phyloP scores from a whole-genome alignment of 2,329 filamentous ascomycete genomes.

The Coniochaeta sp. region DNA sequence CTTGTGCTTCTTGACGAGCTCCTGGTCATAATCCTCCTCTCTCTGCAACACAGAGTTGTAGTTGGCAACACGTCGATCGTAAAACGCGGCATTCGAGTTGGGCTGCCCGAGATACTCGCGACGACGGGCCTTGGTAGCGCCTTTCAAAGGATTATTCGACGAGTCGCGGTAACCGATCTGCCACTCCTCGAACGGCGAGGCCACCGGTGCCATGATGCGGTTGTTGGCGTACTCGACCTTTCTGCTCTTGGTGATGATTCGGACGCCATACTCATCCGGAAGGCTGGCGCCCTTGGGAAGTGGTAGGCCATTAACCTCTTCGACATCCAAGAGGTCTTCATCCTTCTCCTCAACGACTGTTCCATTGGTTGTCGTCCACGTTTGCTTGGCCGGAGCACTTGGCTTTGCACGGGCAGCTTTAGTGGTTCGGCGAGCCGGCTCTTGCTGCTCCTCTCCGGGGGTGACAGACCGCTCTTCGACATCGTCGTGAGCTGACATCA shows the following conservation, averaged over 20 bases:
- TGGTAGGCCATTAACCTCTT: slow-evolving; percentile 9
- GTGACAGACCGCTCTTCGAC: slow-evolving; percentile 17
- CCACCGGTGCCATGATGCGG: slow-evolving; percentile 43
- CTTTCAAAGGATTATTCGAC: slow-evolving; percentile 45
- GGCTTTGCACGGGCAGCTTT: slow-evolving; percentile 11
- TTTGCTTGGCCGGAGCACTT: neutral
- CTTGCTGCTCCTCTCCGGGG: neutral
- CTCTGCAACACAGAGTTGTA: slow-evolving; percentile 43
- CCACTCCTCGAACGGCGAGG: slow-evolving; percentile 39
- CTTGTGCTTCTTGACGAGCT: slow-evolving; percentile 37
- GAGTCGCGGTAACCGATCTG: slow-evolving; percentile 56
- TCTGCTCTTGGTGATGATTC: slow-evolving; percentile 32
- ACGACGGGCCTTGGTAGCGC: slow-evolving; percentile 42
- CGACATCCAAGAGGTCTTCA: slow-evolving; percentile 1
- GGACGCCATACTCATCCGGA: slow-evolving; percentile 44
- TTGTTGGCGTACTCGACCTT: slow-evolving; percentile 35
- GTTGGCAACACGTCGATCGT: slow-evolving; percentile 44
- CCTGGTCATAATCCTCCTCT: slow-evolving; percentile 43
- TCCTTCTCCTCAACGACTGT: slow-evolving; percentile 10
- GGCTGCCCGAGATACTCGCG: slow-evolving; percentile 47
- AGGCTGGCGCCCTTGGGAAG: slow-evolving; percentile 33
- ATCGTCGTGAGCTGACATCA: slow-evolving; percentile 23
- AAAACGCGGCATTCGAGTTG: slow-evolving; percentile 44
- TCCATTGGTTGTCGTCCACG: slow-evolving; percentile 6
- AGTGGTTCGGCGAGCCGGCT: slow-evolving; percentile 6